Evolutionary conservation across 2,329 filamentous ascomycete species (phyloP).

Genomic region (Penicillium hordei): DNA sequence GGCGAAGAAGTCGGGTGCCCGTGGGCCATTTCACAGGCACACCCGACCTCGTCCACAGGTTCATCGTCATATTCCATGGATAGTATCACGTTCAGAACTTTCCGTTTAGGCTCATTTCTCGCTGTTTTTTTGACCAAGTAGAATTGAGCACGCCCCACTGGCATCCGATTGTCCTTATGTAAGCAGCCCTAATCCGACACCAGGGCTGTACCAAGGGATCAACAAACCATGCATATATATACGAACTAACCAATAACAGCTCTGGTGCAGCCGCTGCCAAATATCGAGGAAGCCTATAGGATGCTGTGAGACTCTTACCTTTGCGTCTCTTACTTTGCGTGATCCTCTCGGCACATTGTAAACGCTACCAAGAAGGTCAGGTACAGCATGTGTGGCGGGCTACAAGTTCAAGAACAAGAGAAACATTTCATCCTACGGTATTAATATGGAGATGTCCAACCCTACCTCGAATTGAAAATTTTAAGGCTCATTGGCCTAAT

Average conservation of each 20-base stretch:
- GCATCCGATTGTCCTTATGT: background rate
- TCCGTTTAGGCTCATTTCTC: background rate
- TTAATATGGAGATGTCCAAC: background rate
- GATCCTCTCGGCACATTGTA: background rate
- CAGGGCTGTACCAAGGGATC: background rate
- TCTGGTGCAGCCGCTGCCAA: background rate
- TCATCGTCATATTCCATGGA: background rate
- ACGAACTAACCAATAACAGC: background rate
- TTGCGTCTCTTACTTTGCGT: background rate
- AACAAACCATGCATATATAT: background rate
- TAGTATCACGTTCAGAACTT: background rate
- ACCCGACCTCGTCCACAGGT: constrained; percentile 16
- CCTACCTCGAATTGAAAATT: background rate
- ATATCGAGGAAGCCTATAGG: background rate
- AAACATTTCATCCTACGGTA: background rate
- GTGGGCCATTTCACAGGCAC: constrained; percentile 16
- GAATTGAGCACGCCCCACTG: background rate
- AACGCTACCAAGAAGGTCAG: background rate
- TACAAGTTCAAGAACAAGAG: background rate
- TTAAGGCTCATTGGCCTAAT: too few relatives aligned
- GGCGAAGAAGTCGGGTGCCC: constrained; percentile 1
- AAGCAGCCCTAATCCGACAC: background rate
- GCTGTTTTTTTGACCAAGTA: background rate
- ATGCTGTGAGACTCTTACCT: background rate
- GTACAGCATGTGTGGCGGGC: background rate